phyloP scores from a whole-genome alignment of 495 filamentous ascomycete genomes.

The Podospora anserina region DNA sequence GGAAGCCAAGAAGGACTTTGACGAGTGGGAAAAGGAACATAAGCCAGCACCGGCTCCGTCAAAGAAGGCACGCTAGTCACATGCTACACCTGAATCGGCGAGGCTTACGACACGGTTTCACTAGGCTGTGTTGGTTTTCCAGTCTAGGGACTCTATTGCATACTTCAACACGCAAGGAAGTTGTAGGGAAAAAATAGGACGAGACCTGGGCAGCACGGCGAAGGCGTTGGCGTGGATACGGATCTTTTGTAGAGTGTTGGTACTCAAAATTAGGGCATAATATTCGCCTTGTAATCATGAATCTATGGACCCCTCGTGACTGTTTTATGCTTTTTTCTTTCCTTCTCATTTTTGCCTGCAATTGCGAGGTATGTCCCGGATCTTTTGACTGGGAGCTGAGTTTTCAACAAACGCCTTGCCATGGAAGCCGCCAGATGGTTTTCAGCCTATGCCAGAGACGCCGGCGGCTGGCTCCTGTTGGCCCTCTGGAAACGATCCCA shows the following conservation, averaged over 20 bases:
- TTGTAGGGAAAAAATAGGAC: neutral
- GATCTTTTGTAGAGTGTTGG: neutral
- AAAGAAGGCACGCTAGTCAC: neutral
- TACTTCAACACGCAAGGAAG: neutral
- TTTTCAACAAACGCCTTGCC: neutral
- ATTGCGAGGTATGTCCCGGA: neutral
- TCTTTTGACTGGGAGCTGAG: neutral
- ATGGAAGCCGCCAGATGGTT: neutral
- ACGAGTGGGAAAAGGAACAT: conserved; percentile 65
- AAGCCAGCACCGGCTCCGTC: conserved; percentile 34
- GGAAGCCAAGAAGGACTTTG: conserved; percentile 73
- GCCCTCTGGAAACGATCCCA: neutral
- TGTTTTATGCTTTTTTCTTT: neutral
- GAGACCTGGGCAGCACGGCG: neutral
- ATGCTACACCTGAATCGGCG: neutral
- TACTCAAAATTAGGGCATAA: neutral
- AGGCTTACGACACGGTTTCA: neutral
- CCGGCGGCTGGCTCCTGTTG: neutral
- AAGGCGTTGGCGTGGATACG: neutral
- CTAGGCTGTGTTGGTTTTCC: neutral
- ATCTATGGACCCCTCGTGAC: neutral
- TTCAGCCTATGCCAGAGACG: neutral
- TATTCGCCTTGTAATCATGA: neutral
- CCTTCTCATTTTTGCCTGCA: neutral
- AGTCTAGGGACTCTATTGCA: neutral